phyloP scores from a whole-genome alignment of 345 rosid genomes.

The Anacardium occidentale region DNA sequence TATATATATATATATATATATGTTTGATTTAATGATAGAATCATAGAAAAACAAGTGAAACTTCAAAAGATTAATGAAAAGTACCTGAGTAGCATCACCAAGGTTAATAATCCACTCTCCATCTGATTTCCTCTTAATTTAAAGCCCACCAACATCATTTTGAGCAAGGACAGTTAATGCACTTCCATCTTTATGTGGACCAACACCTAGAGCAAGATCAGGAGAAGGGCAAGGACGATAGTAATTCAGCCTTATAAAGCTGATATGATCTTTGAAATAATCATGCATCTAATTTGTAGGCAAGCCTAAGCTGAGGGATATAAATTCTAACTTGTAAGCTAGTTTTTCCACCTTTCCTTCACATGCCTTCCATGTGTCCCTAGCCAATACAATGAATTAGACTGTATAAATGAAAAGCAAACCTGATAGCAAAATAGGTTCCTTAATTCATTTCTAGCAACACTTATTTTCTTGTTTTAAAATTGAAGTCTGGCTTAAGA shows the following conservation, averaged over 20 bases:
- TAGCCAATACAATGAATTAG: slow-evolving; percentile 23
- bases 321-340: slow-evolving; percentile 43
- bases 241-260: slow-evolving; percentile 57
- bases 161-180: slow-evolving; percentile 71
- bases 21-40: too few relatives aligned
- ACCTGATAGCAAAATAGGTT: too few relatives aligned
- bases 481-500: too few relatives aligned
- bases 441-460: too few relatives aligned
- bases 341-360: slow-evolving; percentile 45
- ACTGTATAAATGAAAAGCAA: neutral
- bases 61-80: neutral
- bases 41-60: too few relatives aligned
- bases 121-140: slow-evolving; percentile 27
- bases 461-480: too few relatives aligned
- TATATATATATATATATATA: too few relatives aligned
- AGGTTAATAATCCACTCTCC: slow-evolving; percentile 81
- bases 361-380: slow-evolving; percentile 47
- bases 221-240: slow-evolving; percentile 85
- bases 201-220: slow-evolving; percentile 75
- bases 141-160: slow-evolving; percentile 80
- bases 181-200: slow-evolving; percentile 73
- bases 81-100: slow-evolving; percentile 59
- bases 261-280: slow-evolving; percentile 53
- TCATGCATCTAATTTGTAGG: slow-evolving; percentile 40
- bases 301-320: slow-evolving; percentile 58